A percentile compares a stretch with the other conserved stretches of the same genome.
Conservation (phyloP, 2,329 filamentous ascomycete genomes). For the Fusarium sp. region DNA sequence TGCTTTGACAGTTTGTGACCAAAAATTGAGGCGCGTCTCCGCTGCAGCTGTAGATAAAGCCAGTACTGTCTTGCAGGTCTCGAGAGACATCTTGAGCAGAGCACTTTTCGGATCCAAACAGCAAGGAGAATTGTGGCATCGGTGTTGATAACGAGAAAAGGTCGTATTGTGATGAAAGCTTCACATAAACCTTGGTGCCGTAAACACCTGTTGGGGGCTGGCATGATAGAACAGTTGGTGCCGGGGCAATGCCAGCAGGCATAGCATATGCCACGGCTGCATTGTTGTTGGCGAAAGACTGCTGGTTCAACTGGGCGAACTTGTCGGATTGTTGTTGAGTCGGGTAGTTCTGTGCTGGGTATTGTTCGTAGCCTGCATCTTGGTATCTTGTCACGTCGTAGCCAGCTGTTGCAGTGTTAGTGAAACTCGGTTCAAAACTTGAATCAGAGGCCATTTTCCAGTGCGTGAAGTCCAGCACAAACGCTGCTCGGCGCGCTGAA, state of each 20-base stretch:
- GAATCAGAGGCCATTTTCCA: neutral
- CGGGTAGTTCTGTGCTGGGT: constrained; percentile 61
- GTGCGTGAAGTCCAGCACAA: neutral
- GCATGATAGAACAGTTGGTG: constrained; percentile 74
- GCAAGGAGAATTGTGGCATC: constrained; percentile 70
- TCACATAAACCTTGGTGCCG: constrained; percentile 78
- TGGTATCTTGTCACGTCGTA: constrained; percentile 72
- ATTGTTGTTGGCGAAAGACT: constrained; percentile 70
- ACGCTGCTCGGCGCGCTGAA: neutral
- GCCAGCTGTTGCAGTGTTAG: constrained; percentile 54
- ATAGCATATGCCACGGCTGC: constrained; percentile 75
- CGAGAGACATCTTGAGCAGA: constrained; percentile 70
- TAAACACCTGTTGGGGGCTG: constrained; percentile 75
- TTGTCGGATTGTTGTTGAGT: constrained; percentile 63
- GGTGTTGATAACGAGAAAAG: constrained; percentile 69
- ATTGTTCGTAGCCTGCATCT: constrained; percentile 66
- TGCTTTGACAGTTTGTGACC: constrained; percentile 62
- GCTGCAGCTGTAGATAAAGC: constrained; percentile 78
- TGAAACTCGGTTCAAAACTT: neutral
- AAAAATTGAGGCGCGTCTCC: constrained; percentile 75
- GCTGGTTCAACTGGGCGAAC: constrained; percentile 65
- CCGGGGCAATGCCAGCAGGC: constrained; percentile 53
- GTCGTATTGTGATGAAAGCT: constrained; percentile 81
- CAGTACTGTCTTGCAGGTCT: constrained; percentile 66
- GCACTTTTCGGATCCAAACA: constrained; percentile 83